A percentile compares a stretch with the other conserved stretches of the same genome.
Evolutionary conservation across 164 flowering plant species (phyloP).

Genomic region (Chimonanthus praecox): DNA sequence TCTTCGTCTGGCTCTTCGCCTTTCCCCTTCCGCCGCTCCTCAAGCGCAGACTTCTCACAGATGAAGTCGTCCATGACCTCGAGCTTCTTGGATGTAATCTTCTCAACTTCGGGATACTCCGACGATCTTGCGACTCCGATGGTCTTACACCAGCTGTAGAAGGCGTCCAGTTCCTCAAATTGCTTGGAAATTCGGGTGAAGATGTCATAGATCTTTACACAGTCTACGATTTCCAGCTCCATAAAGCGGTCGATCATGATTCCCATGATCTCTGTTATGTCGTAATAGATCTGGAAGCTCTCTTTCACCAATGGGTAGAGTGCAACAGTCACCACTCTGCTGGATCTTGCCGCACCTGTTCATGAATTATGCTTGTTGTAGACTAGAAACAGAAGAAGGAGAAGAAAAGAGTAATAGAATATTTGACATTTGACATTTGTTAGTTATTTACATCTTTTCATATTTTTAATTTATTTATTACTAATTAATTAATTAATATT

Average conservation of each 20-base stretch:
- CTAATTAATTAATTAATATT: too few species aligned
- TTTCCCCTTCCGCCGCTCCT: neutral
- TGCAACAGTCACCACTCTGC: conserved; percentile 55
- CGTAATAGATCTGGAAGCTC: conserved; percentile 68
- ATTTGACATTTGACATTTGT: too few species aligned
- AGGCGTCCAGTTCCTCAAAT: conserved; percentile 58
- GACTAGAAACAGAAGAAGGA: too few species aligned
- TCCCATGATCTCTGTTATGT: conserved; percentile 59
- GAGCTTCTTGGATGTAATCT: conserved; percentile 36
- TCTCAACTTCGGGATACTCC: conserved; percentile 50
- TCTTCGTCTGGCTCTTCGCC: neutral
- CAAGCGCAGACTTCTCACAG: conserved; percentile 25
- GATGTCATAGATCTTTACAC: conserved; percentile 60
- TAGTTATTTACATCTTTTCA: too few species aligned
- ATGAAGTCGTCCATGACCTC: conserved; percentile 46
- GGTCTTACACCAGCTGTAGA: conserved; percentile 37
- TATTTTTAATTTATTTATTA: too few species aligned
- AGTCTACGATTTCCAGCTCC: conserved; percentile 60
- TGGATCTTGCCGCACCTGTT: conserved; percentile 54
- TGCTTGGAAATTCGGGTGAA: conserved; percentile 64
- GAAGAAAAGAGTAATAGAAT: too few species aligned
- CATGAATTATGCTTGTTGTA: too few species aligned
- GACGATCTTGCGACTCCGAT: conserved; percentile 34
- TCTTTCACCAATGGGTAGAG: conserved; percentile 64
- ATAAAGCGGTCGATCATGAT: conserved; percentile 70